Evolutionary conservation across 176 grass and related monocot species (phyloP).

Genomic region (Triticum dicoccoides): DNA sequence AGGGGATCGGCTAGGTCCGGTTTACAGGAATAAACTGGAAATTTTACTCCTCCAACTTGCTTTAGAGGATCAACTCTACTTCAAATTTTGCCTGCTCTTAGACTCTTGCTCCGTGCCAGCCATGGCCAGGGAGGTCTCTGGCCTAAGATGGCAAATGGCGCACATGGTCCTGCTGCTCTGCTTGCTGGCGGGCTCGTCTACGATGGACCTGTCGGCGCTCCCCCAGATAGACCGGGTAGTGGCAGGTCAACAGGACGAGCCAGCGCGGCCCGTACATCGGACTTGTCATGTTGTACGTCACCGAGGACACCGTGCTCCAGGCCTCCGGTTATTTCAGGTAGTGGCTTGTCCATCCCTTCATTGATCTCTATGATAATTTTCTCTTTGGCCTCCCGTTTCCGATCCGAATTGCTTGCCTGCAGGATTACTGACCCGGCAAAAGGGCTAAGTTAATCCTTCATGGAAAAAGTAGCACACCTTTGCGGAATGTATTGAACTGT

Average conservation of each 20-base stretch:
- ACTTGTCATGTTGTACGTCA: conserved; percentile 66
- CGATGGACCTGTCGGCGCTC: not conserved
- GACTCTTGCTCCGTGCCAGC: not conserved
- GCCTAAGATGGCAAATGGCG: not conserved
- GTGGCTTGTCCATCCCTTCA: conserved; percentile 41
- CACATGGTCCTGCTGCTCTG: conserved; percentile 18
- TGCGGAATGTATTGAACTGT: conserved; percentile 48
- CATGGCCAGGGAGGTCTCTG: conserved; percentile 21
- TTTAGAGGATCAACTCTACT: too few species aligned
- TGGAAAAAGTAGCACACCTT: not conserved
- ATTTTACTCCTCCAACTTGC: too few species aligned
- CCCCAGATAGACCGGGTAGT: conserved; percentile 10
- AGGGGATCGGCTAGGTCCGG: too few species aligned
- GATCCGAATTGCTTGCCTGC: not conserved
- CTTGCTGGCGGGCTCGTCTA: conserved; percentile 4
- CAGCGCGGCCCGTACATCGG: conserved; percentile 37
- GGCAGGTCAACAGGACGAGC: conserved; percentile 42
- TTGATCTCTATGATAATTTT: conserved; percentile 47
- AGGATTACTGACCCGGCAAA: not conserved
- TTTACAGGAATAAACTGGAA: too few species aligned
- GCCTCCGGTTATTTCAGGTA: conserved; percentile 58
- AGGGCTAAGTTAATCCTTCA: too few species aligned
- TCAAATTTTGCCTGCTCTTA: not conserved
- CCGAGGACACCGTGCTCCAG: conserved; percentile 53
- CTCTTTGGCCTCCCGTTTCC: not conserved